Conservation (phyloP, 2,329 filamentous ascomycete species). For the Stromatinia cepivora region DNA sequence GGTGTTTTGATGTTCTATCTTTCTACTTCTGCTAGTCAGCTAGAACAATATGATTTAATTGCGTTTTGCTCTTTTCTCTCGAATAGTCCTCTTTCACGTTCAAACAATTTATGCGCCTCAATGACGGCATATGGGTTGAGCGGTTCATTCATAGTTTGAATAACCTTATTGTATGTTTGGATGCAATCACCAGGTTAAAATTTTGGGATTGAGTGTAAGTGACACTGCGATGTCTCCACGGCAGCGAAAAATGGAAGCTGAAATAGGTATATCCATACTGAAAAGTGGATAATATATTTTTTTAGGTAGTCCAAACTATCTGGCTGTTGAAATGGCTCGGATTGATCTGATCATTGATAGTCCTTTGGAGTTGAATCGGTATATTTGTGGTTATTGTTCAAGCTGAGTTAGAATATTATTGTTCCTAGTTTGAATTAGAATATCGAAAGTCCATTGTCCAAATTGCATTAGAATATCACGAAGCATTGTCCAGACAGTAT, state of each 20-base stretch:
- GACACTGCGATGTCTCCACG: neutral
- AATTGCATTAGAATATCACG: too few relatives aligned
- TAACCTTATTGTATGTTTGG: neutral
- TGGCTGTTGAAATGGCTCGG: neutral
- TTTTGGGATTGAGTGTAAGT: neutral
- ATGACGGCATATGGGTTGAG: too few relatives aligned
- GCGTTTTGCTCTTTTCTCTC: neutral
- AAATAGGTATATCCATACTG: neutral
- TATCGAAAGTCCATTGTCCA: too few relatives aligned
- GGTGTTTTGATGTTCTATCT: neutral
- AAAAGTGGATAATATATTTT: neutral
- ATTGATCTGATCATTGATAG: neutral
- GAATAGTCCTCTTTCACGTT: neutral
- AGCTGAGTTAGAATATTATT: neutral
- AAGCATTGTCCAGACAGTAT: neutral
- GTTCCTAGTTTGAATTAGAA: too few relatives aligned
- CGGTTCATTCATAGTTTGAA: neutral
- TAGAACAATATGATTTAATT: constrained; percentile 11
- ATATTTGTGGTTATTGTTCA: too few relatives aligned
- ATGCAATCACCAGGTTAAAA: neutral
- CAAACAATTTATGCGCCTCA: neutral
- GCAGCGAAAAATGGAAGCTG: neutral
- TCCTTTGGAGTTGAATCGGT: too few relatives aligned
- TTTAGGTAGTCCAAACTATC: neutral
- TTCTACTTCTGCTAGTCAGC: constrained; percentile 10